phyloP scores from a whole-genome alignment of 257 asterid species.

The Solanum chiquidenum region DNA sequence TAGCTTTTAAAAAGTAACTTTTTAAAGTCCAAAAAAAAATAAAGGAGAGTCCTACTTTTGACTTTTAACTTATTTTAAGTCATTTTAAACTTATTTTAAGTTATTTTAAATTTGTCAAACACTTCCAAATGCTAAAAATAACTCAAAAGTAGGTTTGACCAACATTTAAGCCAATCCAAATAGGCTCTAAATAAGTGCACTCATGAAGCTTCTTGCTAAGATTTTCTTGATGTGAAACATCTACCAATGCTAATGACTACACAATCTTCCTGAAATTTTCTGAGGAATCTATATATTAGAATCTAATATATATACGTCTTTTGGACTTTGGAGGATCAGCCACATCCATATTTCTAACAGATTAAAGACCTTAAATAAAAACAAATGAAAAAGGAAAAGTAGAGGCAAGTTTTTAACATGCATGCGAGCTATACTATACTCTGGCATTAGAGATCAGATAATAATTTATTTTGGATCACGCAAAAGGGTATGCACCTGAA shows the following conservation, averaged over 20 bases:
- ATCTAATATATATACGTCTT: background rate
- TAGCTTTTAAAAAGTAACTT: background rate
- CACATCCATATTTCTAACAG: background rate
- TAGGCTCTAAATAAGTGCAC: background rate
- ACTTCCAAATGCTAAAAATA: background rate
- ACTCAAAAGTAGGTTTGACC: background rate
- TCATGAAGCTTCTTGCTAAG: background rate
- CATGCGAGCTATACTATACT: background rate
- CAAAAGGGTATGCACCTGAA: conserved; percentile 48
- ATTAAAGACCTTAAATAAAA: background rate
- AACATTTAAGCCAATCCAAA: background rate
- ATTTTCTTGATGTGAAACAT: background rate
- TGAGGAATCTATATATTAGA: background rate
- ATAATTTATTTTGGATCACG: background rate
- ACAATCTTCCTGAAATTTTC: background rate
- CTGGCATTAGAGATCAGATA: background rate
- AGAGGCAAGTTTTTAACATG: background rate
- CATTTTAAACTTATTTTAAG: too few species aligned
- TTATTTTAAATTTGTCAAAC: background rate
- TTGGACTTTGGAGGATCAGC: background rate
- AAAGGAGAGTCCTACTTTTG: background rate
- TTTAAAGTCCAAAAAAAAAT: background rate
- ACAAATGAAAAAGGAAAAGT: background rate
- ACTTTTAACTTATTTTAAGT: background rate
- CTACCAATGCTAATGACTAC: background rate